These are phyloP conservation scores for Tricholoma bakamatsutake DNA, from an alignment of 768 basidiomycete species.

Conservation along the genomic window DNA sequence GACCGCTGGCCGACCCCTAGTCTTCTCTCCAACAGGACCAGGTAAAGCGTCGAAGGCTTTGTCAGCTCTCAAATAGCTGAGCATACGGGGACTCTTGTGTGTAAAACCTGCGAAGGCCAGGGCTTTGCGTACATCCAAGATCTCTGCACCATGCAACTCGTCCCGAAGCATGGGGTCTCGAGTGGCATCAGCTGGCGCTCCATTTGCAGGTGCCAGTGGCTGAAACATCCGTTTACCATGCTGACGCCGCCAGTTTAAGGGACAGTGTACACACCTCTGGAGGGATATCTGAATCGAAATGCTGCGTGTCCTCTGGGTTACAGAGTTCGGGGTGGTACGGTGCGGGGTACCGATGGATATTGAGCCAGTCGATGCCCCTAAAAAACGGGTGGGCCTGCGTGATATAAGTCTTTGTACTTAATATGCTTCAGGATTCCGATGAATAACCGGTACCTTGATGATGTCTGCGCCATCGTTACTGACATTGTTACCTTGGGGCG, in stretches of 20 bases:
- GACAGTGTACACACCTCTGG: slow-evolving; percentile 56
- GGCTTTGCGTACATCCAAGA: slow-evolving; percentile 87
- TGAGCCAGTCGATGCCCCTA: slow-evolving; percentile 83
- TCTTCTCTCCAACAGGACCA: slow-evolving; percentile 42
- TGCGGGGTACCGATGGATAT: slow-evolving; percentile 76
- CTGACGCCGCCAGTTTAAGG: not conserved
- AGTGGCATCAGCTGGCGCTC: slow-evolving; percentile 76
- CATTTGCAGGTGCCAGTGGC: slow-evolving; percentile 87
- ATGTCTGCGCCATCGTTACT: slow-evolving; percentile 80
- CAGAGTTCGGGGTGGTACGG: slow-evolving; percentile 86
- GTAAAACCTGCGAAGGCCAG: slow-evolving; percentile 90
- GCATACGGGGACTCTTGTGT: slow-evolving; percentile 79
- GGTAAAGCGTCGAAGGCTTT: slow-evolving; percentile 59
- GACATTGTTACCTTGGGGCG: slow-evolving; percentile 37
- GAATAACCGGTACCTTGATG: slow-evolving; percentile 61
- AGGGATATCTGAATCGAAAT: slow-evolving; percentile 94
- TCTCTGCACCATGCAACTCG: slow-evolving; percentile 78
- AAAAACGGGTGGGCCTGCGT: slow-evolving; percentile 86
- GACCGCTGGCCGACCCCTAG: slow-evolving; percentile 61
- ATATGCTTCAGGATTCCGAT: slow-evolving; percentile 1
- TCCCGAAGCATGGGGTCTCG: slow-evolving; percentile 86
- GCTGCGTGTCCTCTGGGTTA: slow-evolving; percentile 82
- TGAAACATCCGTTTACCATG: slow-evolving; percentile 36
- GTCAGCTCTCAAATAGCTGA: slow-evolving; percentile 73
- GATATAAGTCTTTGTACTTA: slow-evolving; percentile 8